Evolutionary conservation across 257 asterid species (phyloP), one percentile per base, ranked within the genome.

Genomic region (Nicotiana sylvestris): DNA sequence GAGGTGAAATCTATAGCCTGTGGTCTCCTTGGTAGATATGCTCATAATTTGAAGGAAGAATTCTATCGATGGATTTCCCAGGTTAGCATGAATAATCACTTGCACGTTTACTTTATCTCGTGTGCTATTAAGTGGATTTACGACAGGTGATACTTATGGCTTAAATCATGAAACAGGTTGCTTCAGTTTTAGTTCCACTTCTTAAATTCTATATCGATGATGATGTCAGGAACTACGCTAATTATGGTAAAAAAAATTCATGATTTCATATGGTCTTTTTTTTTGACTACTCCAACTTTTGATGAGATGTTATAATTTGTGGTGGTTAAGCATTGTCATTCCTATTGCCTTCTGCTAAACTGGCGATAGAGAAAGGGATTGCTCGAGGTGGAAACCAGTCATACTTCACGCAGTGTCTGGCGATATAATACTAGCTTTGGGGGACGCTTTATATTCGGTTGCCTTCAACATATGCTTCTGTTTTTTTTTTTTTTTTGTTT

Each of bases 191-290:
- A 85, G 98, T 91, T 87, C 99, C 98, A 0, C 95, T 94, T 53
- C 85, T 92, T 84, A 94, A 94, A 80, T 96, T 96, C 83, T 93
- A 89, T 84, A 92, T 94, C 88, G 96, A 96, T 62, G 97, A 94
- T 83, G 92, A 92, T 93, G 98, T 93, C 78, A 93, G 99, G 77
- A 92, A 87, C 79, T 92, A 92, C 82, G 97, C 99, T 83, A 96
- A 89, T 87, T 89, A 95, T 92, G 86, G 92, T 98, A 89, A 97
- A 98, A 92, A 83, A 77, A 60, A 13, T 7, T 66, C 70, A 0
- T 8, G 77, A 68, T 68, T 68, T 46, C 69, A 58, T 39, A 46
- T 81, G 39, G 9, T 9, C 30, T 74, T 86, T 67, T 86, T 51
- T 51, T 15, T 27, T 15, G 21, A 49, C 10, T 74, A 64, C 10